phyloP scores from a whole-genome alignment of 228 moss, liverwort and hornwort genomes.

The Sphagnum magellanicum region DNA sequence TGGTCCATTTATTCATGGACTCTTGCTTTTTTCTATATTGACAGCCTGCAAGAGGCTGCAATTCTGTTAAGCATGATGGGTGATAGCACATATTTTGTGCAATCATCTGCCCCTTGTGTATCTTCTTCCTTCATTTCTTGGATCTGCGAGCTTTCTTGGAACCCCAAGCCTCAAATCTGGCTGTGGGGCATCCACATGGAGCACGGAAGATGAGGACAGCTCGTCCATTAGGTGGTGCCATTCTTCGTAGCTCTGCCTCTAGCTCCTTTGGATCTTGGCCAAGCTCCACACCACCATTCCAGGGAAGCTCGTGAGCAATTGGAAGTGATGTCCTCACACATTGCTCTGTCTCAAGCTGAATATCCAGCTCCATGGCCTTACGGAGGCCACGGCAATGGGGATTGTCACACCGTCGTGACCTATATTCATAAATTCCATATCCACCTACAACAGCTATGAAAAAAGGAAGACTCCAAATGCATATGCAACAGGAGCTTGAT shows the following conservation, averaged over 20 bases:
- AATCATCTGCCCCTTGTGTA: not conserved
- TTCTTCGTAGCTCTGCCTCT: constrained; percentile 67
- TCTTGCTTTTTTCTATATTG: no score
- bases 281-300: constrained; percentile 53
- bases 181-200: constrained; percentile 71
- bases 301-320: constrained; percentile 44
- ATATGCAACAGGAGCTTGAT: constrained; percentile 72
- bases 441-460: constrained; percentile 53
- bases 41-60: no score
- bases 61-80: no score
- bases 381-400: constrained; percentile 69
- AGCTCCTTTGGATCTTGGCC: constrained; percentile 77
- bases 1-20: no score
- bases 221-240: constrained; percentile 79
- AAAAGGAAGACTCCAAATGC: constrained; percentile 54
- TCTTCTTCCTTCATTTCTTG: constrained; percentile 43
- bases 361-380: constrained; percentile 77
- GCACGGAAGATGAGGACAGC: constrained; percentile 74
- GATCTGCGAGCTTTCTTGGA: constrained; percentile 56
- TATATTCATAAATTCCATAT: constrained; percentile 66
- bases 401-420: constrained; percentile 65
- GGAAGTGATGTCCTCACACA: constrained; percentile 40
- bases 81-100: no score
- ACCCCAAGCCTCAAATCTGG: constrained; percentile 69
- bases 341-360: constrained; percentile 74